Base-by-base conservation (phyloP, 108 stramenopile species). In the Cyclostephanos invisitatus region DNA sequence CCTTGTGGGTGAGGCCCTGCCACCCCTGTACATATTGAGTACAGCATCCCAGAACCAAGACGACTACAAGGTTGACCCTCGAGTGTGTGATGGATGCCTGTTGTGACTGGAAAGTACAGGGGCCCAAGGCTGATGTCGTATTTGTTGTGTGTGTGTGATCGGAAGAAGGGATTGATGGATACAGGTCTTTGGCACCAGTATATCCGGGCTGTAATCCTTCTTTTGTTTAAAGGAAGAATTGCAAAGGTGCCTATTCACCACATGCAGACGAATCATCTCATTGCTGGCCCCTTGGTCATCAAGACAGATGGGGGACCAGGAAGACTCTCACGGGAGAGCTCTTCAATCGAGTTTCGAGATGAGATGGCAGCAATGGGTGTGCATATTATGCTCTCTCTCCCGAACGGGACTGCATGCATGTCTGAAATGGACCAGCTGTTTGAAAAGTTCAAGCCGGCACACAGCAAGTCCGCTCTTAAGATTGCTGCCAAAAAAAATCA, bases 381-480 rank as follows among this genome's bases (percentile, higher is more conserved):
- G 37, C 27, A 55, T 67, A 67, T 67, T 49, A 12, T 49, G 37
- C 66, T 67, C 50, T 35, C 37, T 2, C 47, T 67, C 2, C 66
- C 66, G 17, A 67, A 49, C 12, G 50, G 53, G 7, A 67, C 66
- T 1, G 50, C n/a, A n/a, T 4, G 17, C 24, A 55, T 48, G 15
- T 5, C 35, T 5, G 66, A 67, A 11, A 48, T 67, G 66, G 66
- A 67, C 17, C 66, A 27, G 50, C n/a, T n/a, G n/a, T n/a, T n/a
- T n/a, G n/a, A n/a, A n/a, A n/a, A n/a, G n/a, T n/a, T n/a, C n/a
- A n/a, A 67, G 66, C 53, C 66, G 15, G 54, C 54, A 10, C 50
- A 48, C 54, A 18, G n/a, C 35, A 18, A 18, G n/a, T 50, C 20
- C 17, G 50, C 66, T 15, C 47, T 20, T 50, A 3, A 9, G 20